Evolutionary conservation across 768 basidiomycete species (phyloP).

Genomic region (Boletellus sp.): DNA sequence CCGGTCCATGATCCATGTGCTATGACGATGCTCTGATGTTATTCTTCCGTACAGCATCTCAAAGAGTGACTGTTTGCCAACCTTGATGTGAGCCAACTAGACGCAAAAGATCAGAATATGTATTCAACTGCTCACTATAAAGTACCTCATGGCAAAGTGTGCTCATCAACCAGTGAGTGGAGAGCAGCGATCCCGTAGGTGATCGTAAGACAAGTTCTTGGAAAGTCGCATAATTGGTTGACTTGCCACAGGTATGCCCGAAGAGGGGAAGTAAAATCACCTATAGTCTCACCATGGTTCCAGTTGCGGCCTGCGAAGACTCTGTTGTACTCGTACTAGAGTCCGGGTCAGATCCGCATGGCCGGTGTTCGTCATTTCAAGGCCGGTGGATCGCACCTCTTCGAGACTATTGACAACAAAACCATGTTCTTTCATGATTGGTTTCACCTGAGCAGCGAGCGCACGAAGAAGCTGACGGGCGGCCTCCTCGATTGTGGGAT

Average conservation of each 20-base stretch:
- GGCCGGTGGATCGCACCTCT: constrained; percentile 48
- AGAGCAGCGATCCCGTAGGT: constrained; percentile 55
- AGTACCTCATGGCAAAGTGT: constrained; percentile 80
- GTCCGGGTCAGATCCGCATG: not conserved
- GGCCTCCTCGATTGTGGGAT: constrained; percentile 50
- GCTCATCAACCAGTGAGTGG: constrained; percentile 67
- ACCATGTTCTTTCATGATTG: constrained; percentile 78
- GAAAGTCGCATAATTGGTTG: not conserved
- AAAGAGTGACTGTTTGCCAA: constrained; percentile 21
- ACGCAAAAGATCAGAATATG: constrained; percentile 4
- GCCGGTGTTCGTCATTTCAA: not conserved
- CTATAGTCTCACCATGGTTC: constrained; percentile 79
- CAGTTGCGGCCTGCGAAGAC: constrained; percentile 85
- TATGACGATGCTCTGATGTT: constrained; percentile 21
- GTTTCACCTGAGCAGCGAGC: constrained; percentile 78
- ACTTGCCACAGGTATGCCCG: not conserved
- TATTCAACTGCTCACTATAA: constrained; percentile 5
- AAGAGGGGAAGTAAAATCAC: constrained; percentile 32
- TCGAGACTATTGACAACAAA: constrained; percentile 76
- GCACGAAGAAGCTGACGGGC: constrained; percentile 72
- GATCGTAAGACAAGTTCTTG: constrained; percentile 74
- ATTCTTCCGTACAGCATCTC: not conserved
- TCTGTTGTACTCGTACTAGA: constrained; percentile 70
- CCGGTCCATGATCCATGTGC: constrained; percentile 80
- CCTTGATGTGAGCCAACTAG: constrained; percentile 82